Evolutionary conservation across 225 moss, liverwort and hornwort genomes (phyloP).

Genomic region (Polytrichum formosum): DNA sequence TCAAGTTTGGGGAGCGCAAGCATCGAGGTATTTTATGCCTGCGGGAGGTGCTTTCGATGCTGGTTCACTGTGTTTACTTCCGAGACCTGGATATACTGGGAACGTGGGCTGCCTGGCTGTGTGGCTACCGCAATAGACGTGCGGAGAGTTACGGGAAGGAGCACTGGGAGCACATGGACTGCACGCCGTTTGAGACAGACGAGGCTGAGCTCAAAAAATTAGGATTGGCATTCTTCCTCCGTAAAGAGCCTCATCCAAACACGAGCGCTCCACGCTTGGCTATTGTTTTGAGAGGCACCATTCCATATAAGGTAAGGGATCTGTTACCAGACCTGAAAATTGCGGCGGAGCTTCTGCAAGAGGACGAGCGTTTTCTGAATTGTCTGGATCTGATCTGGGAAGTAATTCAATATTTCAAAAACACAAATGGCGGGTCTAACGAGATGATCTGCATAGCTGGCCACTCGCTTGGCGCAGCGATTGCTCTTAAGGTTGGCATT

Average conservation of each 20-base stretch:
- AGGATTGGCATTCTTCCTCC: conserved; percentile 12
- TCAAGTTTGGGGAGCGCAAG: too few relatives aligned
- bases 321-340: neutral
- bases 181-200: neutral
- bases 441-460: conserved; percentile 9
- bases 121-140: neutral
- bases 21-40: too few relatives aligned
- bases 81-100: neutral
- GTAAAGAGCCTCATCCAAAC: neutral
- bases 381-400: neutral
- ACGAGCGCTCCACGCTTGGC: conserved; percentile 8
- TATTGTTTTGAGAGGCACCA: conserved; percentile 20
- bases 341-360: neutral
- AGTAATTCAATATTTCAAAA: neutral
- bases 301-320: neutral
- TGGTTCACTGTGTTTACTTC: conserved; percentile 14
- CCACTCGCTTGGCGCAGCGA: conserved; percentile 21
- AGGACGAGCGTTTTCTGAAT: neutral
- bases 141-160: conserved; percentile 7
- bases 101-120: neutral
- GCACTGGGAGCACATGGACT: neutral
- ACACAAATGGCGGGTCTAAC: too few relatives aligned
- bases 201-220: neutral
- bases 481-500: conserved; percentile 13
- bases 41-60: conserved; percentile 7